Evolutionary conservation across 148 eudicot genomes (phyloP), one percentile per base, ranked within the genome.

Genomic region (Beta vulgaris): DNA sequence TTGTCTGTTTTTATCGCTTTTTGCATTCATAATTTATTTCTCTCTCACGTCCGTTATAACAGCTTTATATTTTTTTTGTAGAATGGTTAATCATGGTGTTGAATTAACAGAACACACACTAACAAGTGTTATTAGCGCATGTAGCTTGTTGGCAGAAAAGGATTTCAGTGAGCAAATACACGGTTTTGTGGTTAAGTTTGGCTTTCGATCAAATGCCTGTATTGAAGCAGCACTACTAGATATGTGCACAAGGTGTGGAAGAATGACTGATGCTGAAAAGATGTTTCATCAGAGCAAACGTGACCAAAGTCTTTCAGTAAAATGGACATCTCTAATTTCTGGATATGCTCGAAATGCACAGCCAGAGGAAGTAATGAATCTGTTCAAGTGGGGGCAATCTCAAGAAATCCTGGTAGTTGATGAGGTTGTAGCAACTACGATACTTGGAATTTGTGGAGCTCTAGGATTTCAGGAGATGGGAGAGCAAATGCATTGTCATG

Each of bases 221-320:
- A 78, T 89, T 44, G 89, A 87, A 83, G 77, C 96, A 37, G 91
- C 97, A 7, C 79, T 95, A 71, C 79, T 95, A 40, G 91, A 95
- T 81, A 92, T 90, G 96, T 90, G 81, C 77, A 89, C 97, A 28
- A 88, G 88, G 84, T 92, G 98, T 76, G 88, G 84, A 75, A 87
- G 91, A 71, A 89, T 92, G 84, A 71, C 60, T 8, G 91, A 89
- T 84, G 98, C 98, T 51, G 86, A 86, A 67, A 73, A 74, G 82
- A 80, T 95, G 73, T 88, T 90, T 72, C 26, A 35, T 73, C 77
- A 69, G 57, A 77, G 72, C 59, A 80, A 73, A 37, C 44, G 58
- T 42, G 68, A 72, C 43, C 76, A 74, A 71, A 77, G 69, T 42
- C 72, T 73, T 63, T 77, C 88, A 16, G 74, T 86, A 53, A 69